Evolutionary conservation across 805 yeast species (phyloP), one percentile per base, ranked within the genome.

Genomic region (Soucietia sequanensis): DNA sequence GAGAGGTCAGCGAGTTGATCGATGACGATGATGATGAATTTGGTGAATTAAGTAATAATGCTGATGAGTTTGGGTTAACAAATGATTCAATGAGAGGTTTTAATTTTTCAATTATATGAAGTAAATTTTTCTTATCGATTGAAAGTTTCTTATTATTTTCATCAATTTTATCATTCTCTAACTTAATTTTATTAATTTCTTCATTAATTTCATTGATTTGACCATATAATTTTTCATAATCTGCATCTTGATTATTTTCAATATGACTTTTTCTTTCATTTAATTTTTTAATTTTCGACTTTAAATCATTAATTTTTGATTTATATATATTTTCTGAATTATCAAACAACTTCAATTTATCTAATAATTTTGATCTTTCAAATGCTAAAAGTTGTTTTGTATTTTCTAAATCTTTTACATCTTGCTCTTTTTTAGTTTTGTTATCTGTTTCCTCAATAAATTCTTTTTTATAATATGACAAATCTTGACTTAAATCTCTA

Each of bases 391-490:
- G 50, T 34, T 63, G 65, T 37, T 60, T 61, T 11, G 44, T 44
- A 29, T 51, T 52, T 34, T 60, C 61, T 40, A 61, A 48, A 14
- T 54, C 50, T 41, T 56, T 62, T 16, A 65, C 58, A 34, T 51
- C 58, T 37, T 41, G 41, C 24, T 65, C 70, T 27, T 56, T 48
- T 30, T 52, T 54, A 15, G 47, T 37, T 28, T 56, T 54, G 31
- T 33, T 37, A 23, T 62, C 69, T 11, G 58, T 43, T 30, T 59
- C 69, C 16, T 58, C 62, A 26, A 60, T 65, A 27, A 58, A 48
- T 36, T 72, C 76, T 22, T 58, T 55, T 22, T 58, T 65, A 38
- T 58, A 50, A n/a, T 48, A 40, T 46, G 54, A 33, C 50, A 48
- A 37, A 54, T 66, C 47, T 44, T 66, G 35, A 44, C 46, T 46